These are phyloP conservation scores for Chlorella vulgaris DNA, from an alignment of 139 green algal genomes.

Conservation along the genomic window DNA sequence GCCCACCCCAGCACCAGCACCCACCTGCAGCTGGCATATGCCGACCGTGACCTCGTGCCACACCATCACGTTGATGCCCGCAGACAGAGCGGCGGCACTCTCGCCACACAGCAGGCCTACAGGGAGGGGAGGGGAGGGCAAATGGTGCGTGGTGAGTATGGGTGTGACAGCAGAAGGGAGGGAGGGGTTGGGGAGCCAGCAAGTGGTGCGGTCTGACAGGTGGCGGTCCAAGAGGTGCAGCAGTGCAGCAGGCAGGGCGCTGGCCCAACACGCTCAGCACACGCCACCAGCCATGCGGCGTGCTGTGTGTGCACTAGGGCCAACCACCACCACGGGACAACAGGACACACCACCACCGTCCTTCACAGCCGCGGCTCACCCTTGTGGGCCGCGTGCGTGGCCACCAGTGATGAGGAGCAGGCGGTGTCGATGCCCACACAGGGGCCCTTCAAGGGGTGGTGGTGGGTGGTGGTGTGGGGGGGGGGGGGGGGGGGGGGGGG, in stretches of 20 bases:
- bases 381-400: constrained; percentile 50
- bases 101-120: constrained; percentile 18
- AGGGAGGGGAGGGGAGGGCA: neutral
- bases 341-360: neutral
- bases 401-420: constrained; percentile 82
- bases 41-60: constrained; percentile 36
- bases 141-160: too few relatives aligned
- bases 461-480: constrained; percentile 72
- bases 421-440: constrained; percentile 80
- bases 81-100: constrained; percentile 31
- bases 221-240: too few relatives aligned
- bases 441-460: constrained; percentile 63
- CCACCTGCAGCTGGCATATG: constrained; percentile 31
- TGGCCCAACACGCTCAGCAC: too few relatives aligned
- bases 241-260: too few relatives aligned
- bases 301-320: too few relatives aligned
- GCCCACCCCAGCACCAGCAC: too few relatives aligned
- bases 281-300: too few relatives aligned
- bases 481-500: constrained; percentile 68
- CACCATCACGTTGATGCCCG: constrained; percentile 50
- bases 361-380: constrained; percentile 5
- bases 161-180: neutral
- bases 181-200: too few relatives aligned
- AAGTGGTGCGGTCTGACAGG: too few relatives aligned
- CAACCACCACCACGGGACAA: too few relatives aligned